Evolutionary conservation across 1,284 basidiomycete species (phyloP), one percentile per base, ranked within the genome.

Genomic region (Anthracocystis panici-leucophaei): DNA sequence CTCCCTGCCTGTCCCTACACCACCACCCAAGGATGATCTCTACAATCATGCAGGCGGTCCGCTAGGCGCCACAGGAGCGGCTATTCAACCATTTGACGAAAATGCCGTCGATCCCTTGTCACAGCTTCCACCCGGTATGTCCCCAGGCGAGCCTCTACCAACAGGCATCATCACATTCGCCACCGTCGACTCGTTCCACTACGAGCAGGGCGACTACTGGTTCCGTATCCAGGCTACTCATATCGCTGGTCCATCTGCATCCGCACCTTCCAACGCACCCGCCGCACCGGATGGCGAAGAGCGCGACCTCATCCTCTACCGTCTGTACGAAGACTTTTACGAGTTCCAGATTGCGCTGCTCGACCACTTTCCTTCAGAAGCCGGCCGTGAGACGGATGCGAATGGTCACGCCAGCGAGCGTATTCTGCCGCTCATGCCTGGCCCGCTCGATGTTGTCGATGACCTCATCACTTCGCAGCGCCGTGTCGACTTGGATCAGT

Each of bases 271-370:
- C 35, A 68, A 75, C 27, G 69, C 62, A 1, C 77, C 80, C 27
- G 60, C 60, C 16, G 75, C 80, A 3, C 71, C 74, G 4, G 75
- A 72, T 3, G 81, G 81, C 35, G 80, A 84, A 63, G 75, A 77
- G 14, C 92, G 91, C 81, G 91, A 93, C 29, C 90, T 99, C 57
- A 91, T 95, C 74, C 89, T 99, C 44, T 98, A 97, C 87, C 91
- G 97, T 55, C 91, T 94, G 18, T 99, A 99, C 88, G 93, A 97
- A 82, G 95, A 99, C 86, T 99, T 99, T 86, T 97, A 96, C 87
- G 94, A 96, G 81, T 98, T 98, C 86, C 97, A 99, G 83, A 92
- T 97, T 59, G 88, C 90, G 10, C 89, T 99, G 40, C 56, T 69
- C 33, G 67, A 77, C 50, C 75, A 74, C 29, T 70, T 70, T 60